Evolutionary conservation across 169 alveolate genomes (phyloP), one percentile per base, ranked within the genome.

Genomic region (Cryptosporidium muris): DNA sequence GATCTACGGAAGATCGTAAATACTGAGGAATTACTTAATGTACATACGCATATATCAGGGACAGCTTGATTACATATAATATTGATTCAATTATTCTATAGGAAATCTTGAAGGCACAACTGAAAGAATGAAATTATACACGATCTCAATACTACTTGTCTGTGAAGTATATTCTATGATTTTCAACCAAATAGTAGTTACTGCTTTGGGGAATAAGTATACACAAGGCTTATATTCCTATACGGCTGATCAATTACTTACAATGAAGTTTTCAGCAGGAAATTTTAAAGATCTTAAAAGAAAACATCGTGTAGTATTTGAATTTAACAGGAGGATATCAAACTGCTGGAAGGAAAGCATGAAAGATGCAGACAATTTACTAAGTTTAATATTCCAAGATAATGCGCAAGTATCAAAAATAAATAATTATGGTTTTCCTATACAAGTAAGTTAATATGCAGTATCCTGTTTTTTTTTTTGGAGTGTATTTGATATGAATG

Each of bases 251-350:
- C 63, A 58, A 1, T 49, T 74, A 2, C 25, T 74, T 36, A 56
- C 16, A 8, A 25, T 2, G 8, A 5, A 16, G 0, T 74, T 74
- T 47, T 68, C 85, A 3, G 7, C 68, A 2, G 64, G 45, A 42
- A 74, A 43, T 43, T 74, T 74, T 74, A 74, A 63, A 74, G 85
- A 74, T 60, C 85, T 74, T 58, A 74, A 74, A 74, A 74, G 85
- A 43, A 74, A 43, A 54, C 60, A 66, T 3, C 54, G 85, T 14
- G 45, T 74, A 40, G 51, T 56, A 2, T 45, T 74, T 2, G 85
- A 74, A 43, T 54, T 60, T 2, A 74, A 74, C 16, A 53, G 48
- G 16, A 74, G 68, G 60, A 74, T 74, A 64, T 60, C 60, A 25
- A 54, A 47, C 51, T 52, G 16, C 40, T 45, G 43, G 40, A 68